Conservation (phyloP, 352 stramenopile species). For the Phytophthora sansomeana region DNA sequence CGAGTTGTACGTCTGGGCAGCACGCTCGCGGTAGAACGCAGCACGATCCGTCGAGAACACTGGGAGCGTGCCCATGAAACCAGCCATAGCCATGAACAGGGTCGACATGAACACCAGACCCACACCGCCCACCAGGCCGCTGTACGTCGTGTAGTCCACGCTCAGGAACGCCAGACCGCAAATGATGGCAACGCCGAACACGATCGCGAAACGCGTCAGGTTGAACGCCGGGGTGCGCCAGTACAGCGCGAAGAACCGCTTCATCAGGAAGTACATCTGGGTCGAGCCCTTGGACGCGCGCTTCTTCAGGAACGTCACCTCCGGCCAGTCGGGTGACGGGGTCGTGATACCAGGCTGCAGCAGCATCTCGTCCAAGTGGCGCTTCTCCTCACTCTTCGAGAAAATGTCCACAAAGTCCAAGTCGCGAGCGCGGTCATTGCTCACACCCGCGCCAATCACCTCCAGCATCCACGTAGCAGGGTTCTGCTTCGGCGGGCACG, state of each 20-base stretch:
- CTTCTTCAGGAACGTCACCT: constrained; percentile 35
- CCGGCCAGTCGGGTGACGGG: constrained; percentile 11
- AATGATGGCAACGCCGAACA: constrained; percentile 14
- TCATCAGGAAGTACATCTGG: constrained; percentile 45
- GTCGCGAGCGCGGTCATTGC: constrained; percentile 72
- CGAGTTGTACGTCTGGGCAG: constrained; percentile 10
- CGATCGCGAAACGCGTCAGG: constrained; percentile 24
- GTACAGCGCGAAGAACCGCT: constrained; percentile 36
- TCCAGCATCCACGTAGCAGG: constrained; percentile 33
- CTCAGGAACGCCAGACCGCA: constrained; percentile 16
- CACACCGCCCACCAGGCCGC: constrained; percentile 15
- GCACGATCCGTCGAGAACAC: constrained; percentile 6
- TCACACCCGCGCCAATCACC: no score
- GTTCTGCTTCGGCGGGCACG: constrained; percentile 39
- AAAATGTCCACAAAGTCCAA: constrained; percentile 42
- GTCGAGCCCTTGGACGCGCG: constrained; percentile 16
- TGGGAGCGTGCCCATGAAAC: constrained; percentile 55
- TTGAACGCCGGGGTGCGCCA: constrained; percentile 68
- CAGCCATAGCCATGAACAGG: constrained; percentile 72
- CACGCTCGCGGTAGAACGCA: constrained; percentile 10
- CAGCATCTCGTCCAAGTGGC: constrained; percentile 19
- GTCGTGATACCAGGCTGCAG: constrained; percentile 19
- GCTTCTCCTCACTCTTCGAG: constrained; percentile 26
- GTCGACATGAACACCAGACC: constrained; percentile 75
- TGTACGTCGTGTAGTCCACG: constrained; percentile 28